Evolutionary conservation across 768 basidiomycete species (phyloP).

Genomic region (Trametes gibbosa): DNA sequence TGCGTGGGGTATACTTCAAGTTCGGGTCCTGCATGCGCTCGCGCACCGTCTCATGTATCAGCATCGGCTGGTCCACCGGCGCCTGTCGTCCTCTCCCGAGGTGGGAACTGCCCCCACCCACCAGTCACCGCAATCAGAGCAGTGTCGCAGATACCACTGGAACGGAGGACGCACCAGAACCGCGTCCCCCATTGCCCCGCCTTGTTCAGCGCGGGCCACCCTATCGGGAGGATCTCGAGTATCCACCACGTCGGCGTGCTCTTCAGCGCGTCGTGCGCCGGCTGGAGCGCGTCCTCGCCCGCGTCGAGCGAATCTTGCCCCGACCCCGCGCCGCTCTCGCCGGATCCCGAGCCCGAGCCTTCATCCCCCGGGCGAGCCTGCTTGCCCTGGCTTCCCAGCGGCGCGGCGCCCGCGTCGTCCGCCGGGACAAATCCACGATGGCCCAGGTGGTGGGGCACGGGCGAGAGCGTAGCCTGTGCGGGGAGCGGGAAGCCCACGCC

Average conservation of each 20-base stretch:
- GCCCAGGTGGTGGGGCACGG: neutral
- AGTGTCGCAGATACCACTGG: neutral
- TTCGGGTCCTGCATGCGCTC: constrained; percentile 47
- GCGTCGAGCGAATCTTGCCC: neutral
- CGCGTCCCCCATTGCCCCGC: constrained; percentile 51
- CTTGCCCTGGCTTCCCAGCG: too few relatives aligned
- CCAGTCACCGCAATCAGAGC: neutral
- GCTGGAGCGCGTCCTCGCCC: constrained; percentile 40
- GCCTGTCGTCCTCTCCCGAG: constrained; percentile 58
- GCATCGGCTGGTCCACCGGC: constrained; percentile 39
- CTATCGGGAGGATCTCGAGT: constrained; percentile 62
- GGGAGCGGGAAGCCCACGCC: constrained; percentile 17
- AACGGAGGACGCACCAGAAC: constrained; percentile 46
- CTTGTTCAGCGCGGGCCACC: constrained; percentile 54
- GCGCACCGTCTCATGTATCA: constrained; percentile 64
- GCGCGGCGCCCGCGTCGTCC: neutral
- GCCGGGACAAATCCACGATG: neutral
- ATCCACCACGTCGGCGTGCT: constrained; percentile 57
- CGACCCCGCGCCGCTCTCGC: neutral
- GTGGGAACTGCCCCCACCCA: constrained; percentile 46
- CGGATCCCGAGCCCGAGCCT: neutral
- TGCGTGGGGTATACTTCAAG: constrained; percentile 58
- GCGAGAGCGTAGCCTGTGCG: neutral
- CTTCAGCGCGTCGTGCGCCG: constrained; percentile 52
- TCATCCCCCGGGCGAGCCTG: too few relatives aligned